These are phyloP conservation scores for Trametes gibbosa DNA, from an alignment of 768 basidiomycete genomes.

Conservation along the genomic window DNA sequence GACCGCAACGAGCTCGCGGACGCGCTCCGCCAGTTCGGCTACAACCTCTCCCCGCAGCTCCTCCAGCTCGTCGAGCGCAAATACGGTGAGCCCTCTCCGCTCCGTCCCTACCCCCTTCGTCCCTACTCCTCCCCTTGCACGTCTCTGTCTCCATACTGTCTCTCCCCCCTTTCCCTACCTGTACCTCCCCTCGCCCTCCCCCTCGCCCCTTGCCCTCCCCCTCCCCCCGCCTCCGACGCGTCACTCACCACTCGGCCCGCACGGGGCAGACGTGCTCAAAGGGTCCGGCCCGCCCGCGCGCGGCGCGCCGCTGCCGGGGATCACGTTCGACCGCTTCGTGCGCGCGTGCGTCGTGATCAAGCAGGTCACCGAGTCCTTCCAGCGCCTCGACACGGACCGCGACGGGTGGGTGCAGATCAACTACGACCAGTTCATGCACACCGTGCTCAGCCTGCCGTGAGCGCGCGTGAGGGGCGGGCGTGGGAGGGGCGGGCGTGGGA, in stretches of 20 bases:
- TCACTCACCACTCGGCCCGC: slow-evolving; percentile 32
- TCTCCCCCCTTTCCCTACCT: neutral
- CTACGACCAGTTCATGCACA: slow-evolving; percentile 71
- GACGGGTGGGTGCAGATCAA: slow-evolving; percentile 69
- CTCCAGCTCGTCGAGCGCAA: slow-evolving; percentile 70
- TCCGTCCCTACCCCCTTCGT: neutral
- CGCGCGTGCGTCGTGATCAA: slow-evolving; percentile 82
- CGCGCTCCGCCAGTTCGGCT: slow-evolving; percentile 77
- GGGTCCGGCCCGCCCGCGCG: slow-evolving; percentile 37
- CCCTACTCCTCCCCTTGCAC: neutral
- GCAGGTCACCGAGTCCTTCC: slow-evolving; percentile 73
- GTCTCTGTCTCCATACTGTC: neutral
- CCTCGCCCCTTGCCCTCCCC: neutral
- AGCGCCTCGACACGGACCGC: slow-evolving; percentile 60
- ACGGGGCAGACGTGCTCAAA: slow-evolving; percentile 53
- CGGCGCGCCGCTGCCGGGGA: slow-evolving; percentile 47
- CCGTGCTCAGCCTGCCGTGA: slow-evolving; percentile 63
- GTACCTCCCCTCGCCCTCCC: neutral
- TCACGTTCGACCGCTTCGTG: slow-evolving; percentile 85
- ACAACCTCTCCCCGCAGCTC: slow-evolving; percentile 64
- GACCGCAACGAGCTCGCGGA: slow-evolving; percentile 63
- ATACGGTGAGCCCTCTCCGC: slow-evolving; percentile 56
- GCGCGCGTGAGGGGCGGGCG: neutral
- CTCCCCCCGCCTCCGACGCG: neutral
- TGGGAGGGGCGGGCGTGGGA: no score